Evolutionary conservation across 495 filamentous ascomycete genomes (phyloP), one percentile per base, ranked within the genome.

Genomic region (Aspergillus biplanus): DNA sequence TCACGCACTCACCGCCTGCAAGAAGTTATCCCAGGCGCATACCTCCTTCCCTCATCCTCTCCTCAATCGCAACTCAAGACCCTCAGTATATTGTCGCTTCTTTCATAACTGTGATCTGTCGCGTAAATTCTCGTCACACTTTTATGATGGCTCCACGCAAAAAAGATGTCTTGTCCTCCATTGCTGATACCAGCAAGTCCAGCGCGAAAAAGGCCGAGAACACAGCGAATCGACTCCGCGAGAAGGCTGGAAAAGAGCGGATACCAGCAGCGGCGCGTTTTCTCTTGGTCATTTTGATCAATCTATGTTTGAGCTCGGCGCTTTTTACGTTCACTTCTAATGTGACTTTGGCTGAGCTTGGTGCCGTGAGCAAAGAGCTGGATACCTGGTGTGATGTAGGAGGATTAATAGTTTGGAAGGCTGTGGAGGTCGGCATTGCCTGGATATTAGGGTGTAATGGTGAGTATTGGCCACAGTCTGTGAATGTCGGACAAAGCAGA

Each of bases 381-480:
- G 84, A 85, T 57, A 80, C 85, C 61, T 83, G 82, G 82, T 76
- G 78, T 68, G 86, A 91, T 71, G 78, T 89, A n/a, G 80, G 65
- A 7, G 80, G 83, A 6, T 69, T 91, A 59, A 74, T 90, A 11
- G 84, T 67, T 7, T 93, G 90, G 89, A 88, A 82, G 76, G 75
- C 88, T 59, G 78, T 87, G 37, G 87, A 90, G 71, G 80, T 96
- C 52, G 87, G 80, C 27, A 65, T 91, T 16, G 86, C 83, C 35
- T 96, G 91, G 92, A 82, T 78, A 63, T 77, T 86, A 39, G 80
- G 85, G 52, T 92, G 86, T 70, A 92, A 94, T 71, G 82, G 87
- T 89, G 71, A 66, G 80, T 69, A 18, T 27, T 2, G 15, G 9
- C 7, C 34, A 33, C 33, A 5, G 31, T 6, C 18, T 37, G 32